Conservation (phyloP, 169 alveolate genomes). For the Plasmodium billcollinsi region DNA sequence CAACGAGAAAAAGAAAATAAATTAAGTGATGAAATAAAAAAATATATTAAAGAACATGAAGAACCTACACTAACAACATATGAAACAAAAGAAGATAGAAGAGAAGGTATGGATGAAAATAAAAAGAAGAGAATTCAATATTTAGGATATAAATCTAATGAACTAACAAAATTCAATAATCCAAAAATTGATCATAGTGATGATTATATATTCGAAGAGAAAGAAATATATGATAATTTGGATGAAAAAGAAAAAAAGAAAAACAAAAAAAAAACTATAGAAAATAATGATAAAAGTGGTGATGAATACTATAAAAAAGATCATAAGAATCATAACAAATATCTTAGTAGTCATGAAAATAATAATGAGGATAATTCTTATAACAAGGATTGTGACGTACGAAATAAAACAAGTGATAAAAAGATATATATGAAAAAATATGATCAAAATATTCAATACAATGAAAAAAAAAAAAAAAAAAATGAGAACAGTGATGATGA, state of each 20-base stretch:
- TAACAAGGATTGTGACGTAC: too few relatives aligned
- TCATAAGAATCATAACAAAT: too few relatives aligned
- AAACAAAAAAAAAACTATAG: too few relatives aligned
- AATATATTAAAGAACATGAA: slow-evolving; percentile 52
- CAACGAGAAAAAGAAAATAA: slow-evolving; percentile 31
- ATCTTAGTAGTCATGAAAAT: too few relatives aligned
- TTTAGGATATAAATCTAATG: slow-evolving; percentile 58
- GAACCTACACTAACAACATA: not conserved
- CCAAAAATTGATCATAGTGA: not conserved
- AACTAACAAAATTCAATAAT: slow-evolving; percentile 35
- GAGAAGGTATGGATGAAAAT: not conserved
- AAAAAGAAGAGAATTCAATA: slow-evolving; percentile 36
- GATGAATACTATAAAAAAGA: not conserved
- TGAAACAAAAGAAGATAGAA: not conserved
- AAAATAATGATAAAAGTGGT: not conserved
- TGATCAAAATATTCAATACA: slow-evolving; percentile 2
- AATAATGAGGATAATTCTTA: too few relatives aligned
- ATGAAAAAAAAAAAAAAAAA: slow-evolving; percentile 14
- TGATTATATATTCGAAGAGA: not conserved
- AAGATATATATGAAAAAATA: not conserved
- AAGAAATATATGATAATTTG: not conserved
- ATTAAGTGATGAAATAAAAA: slow-evolving; percentile 52
- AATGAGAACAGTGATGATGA: slow-evolving; percentile 19
- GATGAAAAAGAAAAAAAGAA: too few relatives aligned
- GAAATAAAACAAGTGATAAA: too few relatives aligned